Percentiles rank a stretch among this genome's conserved stretches.
Evolutionary conservation across 2,329 filamentous ascomycete species (phyloP).

Genomic region (Diaporthe citriasiana): DNA sequence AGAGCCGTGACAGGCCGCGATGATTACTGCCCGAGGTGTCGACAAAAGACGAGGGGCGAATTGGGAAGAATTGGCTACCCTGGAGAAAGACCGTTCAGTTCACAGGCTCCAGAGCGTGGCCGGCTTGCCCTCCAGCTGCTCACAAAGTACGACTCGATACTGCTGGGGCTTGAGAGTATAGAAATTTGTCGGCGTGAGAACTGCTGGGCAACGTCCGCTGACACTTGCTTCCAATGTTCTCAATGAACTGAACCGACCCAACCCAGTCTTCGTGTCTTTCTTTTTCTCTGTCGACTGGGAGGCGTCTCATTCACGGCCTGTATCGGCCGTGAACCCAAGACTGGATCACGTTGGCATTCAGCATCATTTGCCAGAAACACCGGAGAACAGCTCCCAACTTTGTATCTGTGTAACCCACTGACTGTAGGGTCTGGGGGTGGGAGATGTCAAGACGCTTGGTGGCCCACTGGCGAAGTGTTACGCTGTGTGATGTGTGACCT

Average conservation of each 20-base stretch:
- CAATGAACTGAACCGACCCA: background rate
- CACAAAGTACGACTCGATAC: background rate
- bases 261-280: background rate
- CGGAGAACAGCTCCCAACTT: conserved; percentile 4
- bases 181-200: background rate
- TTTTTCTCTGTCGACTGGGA: background rate
- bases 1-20: conserved; percentile 12
- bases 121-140: background rate
- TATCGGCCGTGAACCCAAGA: background rate
- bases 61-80: background rate
- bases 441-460: background rate
- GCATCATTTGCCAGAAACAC: background rate
- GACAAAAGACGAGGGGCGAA: background rate
- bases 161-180: background rate
- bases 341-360: background rate
- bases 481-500: background rate
- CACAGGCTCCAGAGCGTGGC: background rate
- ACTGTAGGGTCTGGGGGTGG: background rate
- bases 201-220: background rate
- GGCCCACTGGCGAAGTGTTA: background rate
- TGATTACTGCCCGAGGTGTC: background rate
- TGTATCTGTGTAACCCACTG: background rate
- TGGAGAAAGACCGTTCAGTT: background rate
- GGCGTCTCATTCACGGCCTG: background rate
- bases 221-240: background rate